Conservation (phyloP, 2,329 filamentous ascomycete genomes). For the Eutypella sp. region DNA sequence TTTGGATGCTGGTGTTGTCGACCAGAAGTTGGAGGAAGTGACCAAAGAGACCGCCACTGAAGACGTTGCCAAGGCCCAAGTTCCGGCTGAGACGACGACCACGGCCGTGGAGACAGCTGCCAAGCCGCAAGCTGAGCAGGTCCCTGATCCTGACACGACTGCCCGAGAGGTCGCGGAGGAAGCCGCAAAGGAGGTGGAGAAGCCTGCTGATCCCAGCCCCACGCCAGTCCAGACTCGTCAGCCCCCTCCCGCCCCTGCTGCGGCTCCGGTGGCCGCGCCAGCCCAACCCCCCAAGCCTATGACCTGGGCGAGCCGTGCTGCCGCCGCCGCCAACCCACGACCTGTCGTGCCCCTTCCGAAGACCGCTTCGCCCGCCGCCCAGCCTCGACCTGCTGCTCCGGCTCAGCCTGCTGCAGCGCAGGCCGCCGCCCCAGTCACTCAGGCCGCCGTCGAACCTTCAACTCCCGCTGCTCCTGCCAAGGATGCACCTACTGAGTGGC, state of each 20-base stretch:
- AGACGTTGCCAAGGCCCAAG: conserved; percentile 15
- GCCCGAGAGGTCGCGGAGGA: conserved; percentile 51
- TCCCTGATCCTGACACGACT: conserved; percentile 46
- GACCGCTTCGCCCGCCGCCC: conserved; percentile 44
- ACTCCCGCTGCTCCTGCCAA: conserved; percentile 33
- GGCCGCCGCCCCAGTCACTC: conserved; percentile 39
- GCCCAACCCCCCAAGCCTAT: conserved; percentile 54
- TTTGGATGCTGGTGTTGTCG: conserved; percentile 49
- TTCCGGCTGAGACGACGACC: neutral
- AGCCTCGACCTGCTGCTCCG: conserved; percentile 28
- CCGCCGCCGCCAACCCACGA: conserved; percentile 50
- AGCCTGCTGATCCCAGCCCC: conserved; percentile 59
- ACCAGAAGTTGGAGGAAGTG: conserved; percentile 71
- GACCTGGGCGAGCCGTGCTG: conserved; percentile 69
- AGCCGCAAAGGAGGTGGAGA: conserved; percentile 53
- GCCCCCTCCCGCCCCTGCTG: conserved; percentile 46
- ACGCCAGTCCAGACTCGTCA: conserved; percentile 46
- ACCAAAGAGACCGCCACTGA: conserved; percentile 38
- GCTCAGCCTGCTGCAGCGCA: conserved; percentile 35
- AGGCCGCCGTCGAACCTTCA: conserved; percentile 27
- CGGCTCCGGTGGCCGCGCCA: conserved; percentile 47
- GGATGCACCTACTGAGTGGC: conserved; percentile 70
- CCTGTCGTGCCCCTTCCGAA: conserved; percentile 53
- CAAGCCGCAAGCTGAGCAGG: conserved; percentile 20
- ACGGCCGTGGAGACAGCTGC: conserved; percentile 26